Evolutionary conservation across 1,139 yeast species (phyloP), one percentile per base, ranked within the genome.

Genomic region (Debaryomyces robertsiae): DNA sequence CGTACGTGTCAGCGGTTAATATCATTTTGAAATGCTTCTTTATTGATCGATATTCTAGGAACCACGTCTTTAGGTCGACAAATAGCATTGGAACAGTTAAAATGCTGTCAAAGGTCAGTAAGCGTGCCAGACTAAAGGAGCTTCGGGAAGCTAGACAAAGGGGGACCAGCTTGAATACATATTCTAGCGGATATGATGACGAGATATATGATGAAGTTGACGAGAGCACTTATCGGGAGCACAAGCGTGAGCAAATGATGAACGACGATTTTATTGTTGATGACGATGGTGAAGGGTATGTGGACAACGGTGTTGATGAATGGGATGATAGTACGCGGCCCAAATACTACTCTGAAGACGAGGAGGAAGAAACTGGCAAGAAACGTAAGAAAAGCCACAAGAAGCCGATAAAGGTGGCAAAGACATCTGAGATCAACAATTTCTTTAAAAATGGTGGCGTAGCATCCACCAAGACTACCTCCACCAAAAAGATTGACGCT

Each of bases 191-290:
- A 9, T 63, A 59, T 16, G 60, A 57, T 14, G 77, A 74, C 34
- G 65, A 54, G 24, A 81, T 93, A 44, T 91, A 90, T 60, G 97
- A 91, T 54, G 91, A 87, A 54, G 84, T 90, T 7, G 95, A 87
- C 57, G 96, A 90, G 53, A 82, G 77, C 31, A 81, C 85, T 24
- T 91, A 79, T 63, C 72, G 93, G 50, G 77, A 78, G 49, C 87
- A 82, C 58, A 88, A 87, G 57, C 77, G 95, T 50, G 79, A 85
- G 44, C 89, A 90, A 46, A 71, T 93, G 42, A 73, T 89, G 66
- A 83, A 86, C 48, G 97, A 91, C 57, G 96, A 91, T 57, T 93
- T 93, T 58, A 93, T 93, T 37, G 96, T 89, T 2, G 97, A 90
- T 57, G 98, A 93, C 59, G 82, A 84, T 49, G 96, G 95, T 10